These are phyloP conservation scores for Geotrichum cucujoidarum DNA, from an alignment of 1,139 yeast genomes.

Conservation along the genomic window DNA sequence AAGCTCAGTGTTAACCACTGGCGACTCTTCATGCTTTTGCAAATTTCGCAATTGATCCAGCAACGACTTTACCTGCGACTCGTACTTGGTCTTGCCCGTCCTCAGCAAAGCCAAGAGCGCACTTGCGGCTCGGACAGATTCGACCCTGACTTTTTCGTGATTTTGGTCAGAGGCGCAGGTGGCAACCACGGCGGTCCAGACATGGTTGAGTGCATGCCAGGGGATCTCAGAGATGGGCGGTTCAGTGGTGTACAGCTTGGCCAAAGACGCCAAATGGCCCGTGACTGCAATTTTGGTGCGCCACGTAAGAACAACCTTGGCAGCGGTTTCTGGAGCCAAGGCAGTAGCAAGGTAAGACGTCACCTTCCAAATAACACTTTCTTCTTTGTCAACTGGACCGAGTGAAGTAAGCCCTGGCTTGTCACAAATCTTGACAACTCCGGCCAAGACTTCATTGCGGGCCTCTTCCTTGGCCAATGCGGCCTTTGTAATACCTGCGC, in stretches of 20 bases:
- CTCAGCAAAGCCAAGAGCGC: constrained; percentile 25
- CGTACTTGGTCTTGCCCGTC: constrained; percentile 24
- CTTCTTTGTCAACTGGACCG: not conserved
- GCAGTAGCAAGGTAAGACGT: constrained; percentile 6
- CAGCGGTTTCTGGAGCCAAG: constrained; percentile 9
- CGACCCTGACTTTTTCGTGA: constrained; percentile 61
- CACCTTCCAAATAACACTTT: constrained; percentile 3
- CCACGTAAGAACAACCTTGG: constrained; percentile 1
- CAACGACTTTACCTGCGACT: constrained; percentile 4
- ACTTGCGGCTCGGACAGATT: constrained; percentile 41
- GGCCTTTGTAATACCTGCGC: constrained; percentile 19
- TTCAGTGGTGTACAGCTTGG: constrained; percentile 5
- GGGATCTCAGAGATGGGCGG: constrained; percentile 21
- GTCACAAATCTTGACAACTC: constrained; percentile 26
- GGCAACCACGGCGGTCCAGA: constrained; percentile 34
- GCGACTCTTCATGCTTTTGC: constrained; percentile 7
- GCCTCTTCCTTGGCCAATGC: constrained; percentile 39
- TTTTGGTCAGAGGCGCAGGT: constrained; percentile 44
- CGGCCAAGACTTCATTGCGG: constrained; percentile 35
- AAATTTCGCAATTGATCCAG: constrained; percentile 8
- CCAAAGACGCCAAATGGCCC: constrained; percentile 5
- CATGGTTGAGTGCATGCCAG: constrained; percentile 21
- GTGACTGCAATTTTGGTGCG: constrained; percentile 2
- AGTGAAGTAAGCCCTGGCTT: not conserved
- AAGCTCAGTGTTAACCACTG: constrained; percentile 12